Evolutionary conservation across 2,329 filamentous ascomycete species (phyloP).

Genomic region (Aspergillus sp.): DNA sequence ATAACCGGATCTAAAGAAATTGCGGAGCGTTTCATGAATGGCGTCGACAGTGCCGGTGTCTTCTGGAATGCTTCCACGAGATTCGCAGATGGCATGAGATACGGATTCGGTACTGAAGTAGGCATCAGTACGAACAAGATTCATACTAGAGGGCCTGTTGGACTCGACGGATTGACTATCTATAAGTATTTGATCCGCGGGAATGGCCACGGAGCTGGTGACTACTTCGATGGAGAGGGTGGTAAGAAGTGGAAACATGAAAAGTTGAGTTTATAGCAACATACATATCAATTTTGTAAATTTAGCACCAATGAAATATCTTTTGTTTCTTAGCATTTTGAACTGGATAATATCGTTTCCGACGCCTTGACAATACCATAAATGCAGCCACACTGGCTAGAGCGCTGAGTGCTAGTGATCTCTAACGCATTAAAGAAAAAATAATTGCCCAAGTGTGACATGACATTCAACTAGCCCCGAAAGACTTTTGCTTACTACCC

Average conservation of each 20-base stretch:
- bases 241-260: constrained; percentile 53
- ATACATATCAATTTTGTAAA: background rate
- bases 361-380: background rate
- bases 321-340: background rate
- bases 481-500: background rate
- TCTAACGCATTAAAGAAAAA: background rate
- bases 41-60: constrained; percentile 81
- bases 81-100: constrained; percentile 93
- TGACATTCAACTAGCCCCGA: background rate
- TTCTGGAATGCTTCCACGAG: constrained; percentile 97
- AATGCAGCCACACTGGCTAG: background rate
- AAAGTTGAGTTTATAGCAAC: constrained; percentile 30
- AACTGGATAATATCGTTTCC: background rate
- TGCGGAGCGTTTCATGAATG: constrained; percentile 76
- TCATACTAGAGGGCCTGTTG: constrained; percentile 86
- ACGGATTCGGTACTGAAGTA: constrained; percentile 95
- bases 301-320: background rate
- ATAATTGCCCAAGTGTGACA: background rate
- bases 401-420: background rate
- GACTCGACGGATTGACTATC: constrained; percentile 88
- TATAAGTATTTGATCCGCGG: constrained; percentile 94
- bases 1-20: constrained; percentile 61
- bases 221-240: constrained; percentile 54
- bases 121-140: constrained; percentile 99
- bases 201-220: constrained; percentile 69